A percentile compares a stretch with the other conserved stretches of the same genome.
phyloP scores from a whole-genome alignment of 805 yeast species.

The Candida awuae region DNA sequence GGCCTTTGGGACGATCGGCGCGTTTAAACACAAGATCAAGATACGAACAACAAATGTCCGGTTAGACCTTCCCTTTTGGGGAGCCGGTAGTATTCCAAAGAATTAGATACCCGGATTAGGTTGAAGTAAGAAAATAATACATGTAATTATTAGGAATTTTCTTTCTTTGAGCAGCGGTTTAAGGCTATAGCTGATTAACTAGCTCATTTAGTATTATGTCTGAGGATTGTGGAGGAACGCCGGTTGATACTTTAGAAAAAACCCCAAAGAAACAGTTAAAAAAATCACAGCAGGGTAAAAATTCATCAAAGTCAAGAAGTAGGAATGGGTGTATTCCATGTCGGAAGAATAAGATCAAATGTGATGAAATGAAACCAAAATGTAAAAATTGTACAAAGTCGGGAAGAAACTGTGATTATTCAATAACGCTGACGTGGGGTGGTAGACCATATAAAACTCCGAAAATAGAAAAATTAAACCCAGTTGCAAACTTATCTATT shows the following conservation, averaged over 20 bases:
- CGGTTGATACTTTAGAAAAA: too few species aligned
- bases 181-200: too few species aligned
- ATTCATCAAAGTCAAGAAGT: constrained; percentile 36
- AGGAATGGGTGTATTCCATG: constrained; percentile 57
- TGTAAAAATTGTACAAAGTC: constrained; percentile 51
- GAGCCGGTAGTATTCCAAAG: too few species aligned
- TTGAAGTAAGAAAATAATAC: too few species aligned
- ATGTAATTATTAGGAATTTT: too few species aligned
- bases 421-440: constrained; percentile 62
- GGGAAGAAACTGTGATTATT: constrained; percentile 49
- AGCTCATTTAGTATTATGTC: too few species aligned
- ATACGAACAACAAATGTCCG: too few species aligned
- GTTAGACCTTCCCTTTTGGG: not conserved
- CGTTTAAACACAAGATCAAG: too few species aligned
- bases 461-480: constrained; percentile 28
- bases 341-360: constrained; percentile 54
- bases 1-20: too few species aligned
- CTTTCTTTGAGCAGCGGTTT: too few species aligned
- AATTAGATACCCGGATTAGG: too few species aligned
- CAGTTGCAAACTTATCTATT: constrained; percentile 21
- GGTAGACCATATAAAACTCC: constrained; percentile 55
- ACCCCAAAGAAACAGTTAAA: not conserved
- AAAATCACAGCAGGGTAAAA: not conserved
- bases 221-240: too few species aligned
- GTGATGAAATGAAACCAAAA: constrained; percentile 59